phyloP scores from a whole-genome alignment of 345 rosid species.

The Brassica cretica region DNA sequence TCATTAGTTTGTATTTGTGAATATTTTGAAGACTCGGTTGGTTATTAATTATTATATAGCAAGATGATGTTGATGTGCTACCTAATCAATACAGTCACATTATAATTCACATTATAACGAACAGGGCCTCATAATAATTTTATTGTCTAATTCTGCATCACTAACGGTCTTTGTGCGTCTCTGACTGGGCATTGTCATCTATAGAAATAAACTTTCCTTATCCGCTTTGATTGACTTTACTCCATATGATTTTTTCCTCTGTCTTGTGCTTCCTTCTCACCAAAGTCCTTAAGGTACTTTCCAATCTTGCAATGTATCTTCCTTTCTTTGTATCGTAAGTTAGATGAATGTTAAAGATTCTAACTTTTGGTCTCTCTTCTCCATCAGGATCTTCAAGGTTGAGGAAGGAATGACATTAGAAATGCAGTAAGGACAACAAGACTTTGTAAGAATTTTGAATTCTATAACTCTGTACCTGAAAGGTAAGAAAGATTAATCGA shows the following conservation, averaged over 20 bases:
- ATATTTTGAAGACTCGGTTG: too few species aligned
- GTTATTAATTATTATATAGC: too few species aligned
- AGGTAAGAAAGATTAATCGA: too few species aligned
- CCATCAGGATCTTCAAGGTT: constrained; percentile 66
- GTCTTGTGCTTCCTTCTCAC: constrained; percentile 78
- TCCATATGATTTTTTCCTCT: constrained; percentile 92
- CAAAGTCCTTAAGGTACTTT: constrained; percentile 74
- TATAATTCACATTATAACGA: too few species aligned
- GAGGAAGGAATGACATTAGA: constrained; percentile 95
- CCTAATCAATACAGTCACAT: too few species aligned
- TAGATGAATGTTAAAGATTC: background rate
- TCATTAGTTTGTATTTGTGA: too few species aligned
- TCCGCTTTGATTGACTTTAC: constrained; percentile 95
- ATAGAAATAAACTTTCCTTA: constrained; percentile 94
- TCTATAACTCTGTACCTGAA: constrained; percentile 1
- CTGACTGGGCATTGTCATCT: constrained; percentile 75
- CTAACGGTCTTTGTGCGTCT: constrained; percentile 13
- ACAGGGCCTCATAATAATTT: too few species aligned
- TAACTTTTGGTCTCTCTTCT: constrained; percentile 15
- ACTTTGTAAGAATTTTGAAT: constrained; percentile 5
- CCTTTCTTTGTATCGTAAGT: background rate
- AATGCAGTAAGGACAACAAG: constrained; percentile 58
- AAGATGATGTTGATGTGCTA: too few species aligned
- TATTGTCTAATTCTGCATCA: too few species aligned
- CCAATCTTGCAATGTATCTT: constrained; percentile 14